These are phyloP conservation scores for Penicillium nucicola DNA, from an alignment of 495 filamentous ascomycete genomes.

Conservation along the genomic window DNA sequence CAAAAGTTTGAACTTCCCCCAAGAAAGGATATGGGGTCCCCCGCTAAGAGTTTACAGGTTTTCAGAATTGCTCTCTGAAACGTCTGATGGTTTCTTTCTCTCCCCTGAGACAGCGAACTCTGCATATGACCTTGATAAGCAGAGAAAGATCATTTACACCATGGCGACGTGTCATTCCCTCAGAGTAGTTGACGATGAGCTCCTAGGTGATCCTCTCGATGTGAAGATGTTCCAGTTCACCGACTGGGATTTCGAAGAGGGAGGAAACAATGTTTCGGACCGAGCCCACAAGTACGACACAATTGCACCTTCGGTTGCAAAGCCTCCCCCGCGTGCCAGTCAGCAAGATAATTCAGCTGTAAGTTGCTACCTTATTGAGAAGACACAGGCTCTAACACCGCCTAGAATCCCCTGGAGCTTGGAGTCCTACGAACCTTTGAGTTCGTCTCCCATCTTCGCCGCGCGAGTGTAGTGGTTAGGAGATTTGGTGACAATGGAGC, in stretches of 20 bases:
- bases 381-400: not conserved
- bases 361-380: conserved; percentile 1
- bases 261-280: conserved; percentile 47
- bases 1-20: conserved; percentile 34
- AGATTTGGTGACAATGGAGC: conserved; percentile 77
- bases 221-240: conserved; percentile 99
- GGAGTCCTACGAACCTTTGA: conserved; percentile 88
- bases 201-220: conserved; percentile 92
- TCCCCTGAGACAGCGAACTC: conserved; percentile 44
- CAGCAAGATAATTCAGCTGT: conserved; percentile 25
- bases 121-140: conserved; percentile 56
- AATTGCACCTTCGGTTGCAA: conserved; percentile 76
- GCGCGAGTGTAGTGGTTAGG: conserved; percentile 88
- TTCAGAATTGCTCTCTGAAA: conserved; percentile 56
- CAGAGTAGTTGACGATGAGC: conserved; percentile 77
- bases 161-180: conserved; percentile 99
- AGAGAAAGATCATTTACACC: conserved; percentile 74
- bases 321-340: conserved; percentile 50
- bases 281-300: conserved; percentile 59
- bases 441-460: conserved; percentile 92
- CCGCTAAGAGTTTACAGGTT: conserved; percentile 39
- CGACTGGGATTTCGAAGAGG: conserved; percentile 88
- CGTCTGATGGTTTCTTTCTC: conserved; percentile 49
- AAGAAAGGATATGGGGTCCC: not conserved
- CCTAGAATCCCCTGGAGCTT: conserved; percentile 62